Percentiles rank a stretch among this genome's conserved stretches.
phyloP scores from a whole-genome alignment of 2,329 filamentous ascomycete genomes.

The Neocatenulostroma microsporum region DNA sequence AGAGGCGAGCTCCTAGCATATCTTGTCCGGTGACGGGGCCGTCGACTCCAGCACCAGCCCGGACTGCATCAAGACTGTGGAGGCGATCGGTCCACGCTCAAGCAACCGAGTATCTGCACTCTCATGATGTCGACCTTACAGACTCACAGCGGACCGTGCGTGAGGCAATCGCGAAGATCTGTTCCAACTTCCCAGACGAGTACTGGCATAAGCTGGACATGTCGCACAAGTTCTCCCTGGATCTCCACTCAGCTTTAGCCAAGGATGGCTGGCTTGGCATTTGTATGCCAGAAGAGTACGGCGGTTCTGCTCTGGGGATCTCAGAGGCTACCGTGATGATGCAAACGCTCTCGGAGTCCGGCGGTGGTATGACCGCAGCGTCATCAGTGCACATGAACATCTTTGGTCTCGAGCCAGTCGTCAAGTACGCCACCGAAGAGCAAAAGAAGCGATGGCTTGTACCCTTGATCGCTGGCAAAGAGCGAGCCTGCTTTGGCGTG shows the following conservation, averaged over 20 bases:
- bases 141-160: slow-evolving; percentile 37
- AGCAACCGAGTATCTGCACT: too few species aligned
- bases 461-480: slow-evolving; percentile 35
- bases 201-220: slow-evolving; percentile 38
- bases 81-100: too few species aligned
- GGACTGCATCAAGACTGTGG: too few species aligned
- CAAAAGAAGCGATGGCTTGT: slow-evolving; percentile 35
- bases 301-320: slow-evolving; percentile 36
- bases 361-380: slow-evolving; percentile 37
- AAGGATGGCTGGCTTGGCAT: slow-evolving; percentile 40
- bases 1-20: too few species aligned
- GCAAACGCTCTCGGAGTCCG: slow-evolving; percentile 41
- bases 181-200: slow-evolving; percentile 33
- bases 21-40: too few species aligned
- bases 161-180: slow-evolving; percentile 39
- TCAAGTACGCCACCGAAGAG: slow-evolving; percentile 38
- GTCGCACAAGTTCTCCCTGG: slow-evolving; percentile 32
- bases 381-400: slow-evolving; percentile 44
- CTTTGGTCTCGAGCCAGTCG: slow-evolving; percentile 40
- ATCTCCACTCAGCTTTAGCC: slow-evolving; percentile 36
- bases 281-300: slow-evolving; percentile 37
- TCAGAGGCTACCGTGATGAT: slow-evolving; percentile 42
- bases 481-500: slow-evolving; percentile 38
- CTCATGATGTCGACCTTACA: too few species aligned
- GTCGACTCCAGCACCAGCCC: too few species aligned